Base-by-base conservation (phyloP, 192 early-diverging fungal genomes). In the Coemansia sp. region DNA sequence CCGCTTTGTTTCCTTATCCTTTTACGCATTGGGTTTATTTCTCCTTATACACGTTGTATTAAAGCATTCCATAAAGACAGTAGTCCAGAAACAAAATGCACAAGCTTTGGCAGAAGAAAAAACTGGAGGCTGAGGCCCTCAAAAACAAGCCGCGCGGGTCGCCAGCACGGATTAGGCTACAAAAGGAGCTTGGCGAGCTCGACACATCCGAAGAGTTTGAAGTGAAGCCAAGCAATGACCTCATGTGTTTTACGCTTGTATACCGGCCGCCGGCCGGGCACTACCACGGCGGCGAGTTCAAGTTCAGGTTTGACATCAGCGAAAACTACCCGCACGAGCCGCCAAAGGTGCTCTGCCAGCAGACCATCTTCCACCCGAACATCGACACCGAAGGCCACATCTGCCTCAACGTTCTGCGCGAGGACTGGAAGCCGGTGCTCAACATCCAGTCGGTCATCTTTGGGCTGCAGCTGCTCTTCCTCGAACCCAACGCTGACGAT, bases 361-460 rank as follows among this genome's bases (percentile, higher is more conserved):
- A 95, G 79, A 83, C 91, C 84, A 95, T 98, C 57, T 99, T 94
- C 80, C 97, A 99, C 78, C 97, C 97, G 12, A 99, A 99, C 77
- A 97, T 99, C 74, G 94, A 99, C 69, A 83, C 94, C 8, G 93
- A 95, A 57, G 97, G 97, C 48, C 95, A 98, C 49, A 92, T 99
- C 38, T 99, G 97, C 69, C 83, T 99, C 33, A 98, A 98, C 78
- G 94, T 99, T 65, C 83, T 99, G 67, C 90, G 97, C 64, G 96
- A 99, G 75, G 95, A 99, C 78, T 99, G 97, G 97, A 96, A 95
- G 71, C 97, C 97, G 4, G 97, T 97, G n/a, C 86, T 98, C 58
- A 95, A 92, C 70, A 86, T 99, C 58, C 91, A 94, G 73, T 85
- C 93, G 45, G 88, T 97, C 33, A 71, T 98, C 65, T 91, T 99